Evolutionary conservation across 106 monocot genomes (phyloP), one percentile per base, ranked within the genome.

Genomic region (Dendrobium catenatum): DNA sequence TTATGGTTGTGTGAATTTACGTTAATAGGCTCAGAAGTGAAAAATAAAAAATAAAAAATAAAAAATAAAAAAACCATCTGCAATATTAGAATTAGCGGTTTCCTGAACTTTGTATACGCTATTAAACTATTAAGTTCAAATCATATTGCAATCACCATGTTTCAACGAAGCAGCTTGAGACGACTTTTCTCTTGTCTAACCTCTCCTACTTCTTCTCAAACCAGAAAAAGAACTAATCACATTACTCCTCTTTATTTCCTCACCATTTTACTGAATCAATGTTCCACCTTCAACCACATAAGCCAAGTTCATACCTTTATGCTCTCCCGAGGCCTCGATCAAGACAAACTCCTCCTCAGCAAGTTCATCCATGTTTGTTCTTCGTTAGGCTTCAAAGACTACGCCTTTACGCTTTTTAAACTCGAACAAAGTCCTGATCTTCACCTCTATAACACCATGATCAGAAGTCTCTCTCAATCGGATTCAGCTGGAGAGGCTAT

Each of bases 401-500:
- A 91, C 84, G 88, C 89, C 75, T 68, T 44, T 48, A 77, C 76
- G 10, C 78, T 91, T 84, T 89, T 94, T 84, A 17, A 81, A 33
- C 80, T 43, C 79, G 70, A 86, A 43, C 73, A 80, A 48, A 9
- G 51, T 1, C 89, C 84, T 48, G 75, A 89, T 64, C 44, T 88
- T 42, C 86, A 88, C 78, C 75, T 94, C 5, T 85, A 75, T 73
- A 94, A 94, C 85, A 86, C 89, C 81, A 86, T 89, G 81, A 91
- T 91, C 79, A 79, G 85, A 42, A 42, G 79, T 73, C 86, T 87
- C 78, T 86, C 79, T 40, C 89, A 78, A 44, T 76, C 82, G 27
- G 83, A 80, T 55, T 80, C 85, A 0, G 79, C 91, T 0, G 18
- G 4, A 73, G 84, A 83, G 22, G 91, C 94, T 70, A 55, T 91